Base-by-base conservation (phyloP, 78 protist species). In the Tieghemostelium lacteum region DNA sequence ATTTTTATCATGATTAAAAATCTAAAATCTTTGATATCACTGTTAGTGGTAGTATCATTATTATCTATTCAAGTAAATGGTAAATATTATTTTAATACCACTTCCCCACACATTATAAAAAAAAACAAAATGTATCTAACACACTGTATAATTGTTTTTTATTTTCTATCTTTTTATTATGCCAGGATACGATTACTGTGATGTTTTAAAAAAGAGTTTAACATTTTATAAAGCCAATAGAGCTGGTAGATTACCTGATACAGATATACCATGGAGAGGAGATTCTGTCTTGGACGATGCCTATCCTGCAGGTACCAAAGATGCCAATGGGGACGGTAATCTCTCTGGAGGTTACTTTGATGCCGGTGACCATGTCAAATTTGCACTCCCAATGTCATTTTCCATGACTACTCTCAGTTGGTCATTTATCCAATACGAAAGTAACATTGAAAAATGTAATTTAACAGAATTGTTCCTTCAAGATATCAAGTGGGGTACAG, bases 371-470 rank as follows among this genome's bases (percentile, higher is more conserved):
- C n/a, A n/a, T n/a, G n/a, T n/a, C 24, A 86, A 86, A 58, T 75
- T 86, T 42, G 75, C 45, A 20, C 62, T 86, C 12, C 92, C 92
- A 63, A 86, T 86, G 92, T 8, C 92, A 2, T 86, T 37, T 28
- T 86, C 92, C 1, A 86, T 86, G 92, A 86, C 92, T n/a, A 86
- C 65, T 73, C 42, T 86, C 39, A 78, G 77, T 55, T 86, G 92
- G 92, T 22, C 77, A 6, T 73, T 65, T 16, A 86, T 57, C 40
- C 70, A 70, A 54, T 86, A 86, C 29, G 37, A 60, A 42, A 40
- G 24, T 24, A 74, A 74, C 14, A 39, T 75, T 61, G 75, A 22
- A 3, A 24, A 20, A 1, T 73, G 86, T 74, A 52, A 52, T 4
- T 20, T 65, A 0, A 75, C 86, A 3, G 49, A 57, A 16, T 50